Evolutionary conservation across 768 basidiomycete genomes (phyloP).

Genomic region (Boletus rubropictus): DNA sequence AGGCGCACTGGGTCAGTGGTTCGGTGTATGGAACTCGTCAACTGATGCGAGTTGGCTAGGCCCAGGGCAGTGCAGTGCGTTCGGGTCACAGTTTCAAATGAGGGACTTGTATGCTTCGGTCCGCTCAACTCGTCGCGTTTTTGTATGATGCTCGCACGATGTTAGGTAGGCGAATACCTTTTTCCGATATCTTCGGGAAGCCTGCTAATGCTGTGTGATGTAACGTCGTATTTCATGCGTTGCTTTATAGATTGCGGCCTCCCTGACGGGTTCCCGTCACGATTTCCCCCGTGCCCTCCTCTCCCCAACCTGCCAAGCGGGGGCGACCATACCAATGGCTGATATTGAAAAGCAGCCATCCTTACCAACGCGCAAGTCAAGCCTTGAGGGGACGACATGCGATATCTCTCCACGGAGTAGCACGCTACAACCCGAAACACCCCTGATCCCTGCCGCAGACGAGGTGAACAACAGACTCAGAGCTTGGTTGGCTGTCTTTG

Average conservation of each 20-base stretch:
- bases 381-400: slow-evolving; percentile 17
- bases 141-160: slow-evolving; percentile 12
- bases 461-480: slow-evolving; percentile 11
- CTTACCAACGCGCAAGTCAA: slow-evolving; percentile 15
- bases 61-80: slow-evolving; percentile 1
- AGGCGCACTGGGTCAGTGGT: too few relatives aligned
- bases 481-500: slow-evolving; percentile 50
- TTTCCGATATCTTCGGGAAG: slow-evolving; percentile 25
- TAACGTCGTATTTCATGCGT: slow-evolving; percentile 13
- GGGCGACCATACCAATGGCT: slow-evolving; percentile 19
- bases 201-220: slow-evolving; percentile 20
- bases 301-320: slow-evolving; percentile 1
- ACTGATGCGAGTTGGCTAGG: background rate
- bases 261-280: background rate
- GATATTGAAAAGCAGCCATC: slow-evolving; percentile 29
- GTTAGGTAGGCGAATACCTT: slow-evolving; percentile 13
- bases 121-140: slow-evolving; percentile 5
- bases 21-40: background rate
- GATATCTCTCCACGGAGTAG: slow-evolving; percentile 20
- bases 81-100: slow-evolving; percentile 3
- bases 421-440: slow-evolving; percentile 19
- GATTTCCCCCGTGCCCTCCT: slow-evolving; percentile 13
- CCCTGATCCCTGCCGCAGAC: slow-evolving; percentile 9
- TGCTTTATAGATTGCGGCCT: slow-evolving; percentile 24
- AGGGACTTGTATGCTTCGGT: slow-evolving; percentile 1